A percentile compares a stretch with the other conserved stretches of the same genome.
Conservation (phyloP, 139 green algal genomes). For the Coccomyxa sp. region DNA sequence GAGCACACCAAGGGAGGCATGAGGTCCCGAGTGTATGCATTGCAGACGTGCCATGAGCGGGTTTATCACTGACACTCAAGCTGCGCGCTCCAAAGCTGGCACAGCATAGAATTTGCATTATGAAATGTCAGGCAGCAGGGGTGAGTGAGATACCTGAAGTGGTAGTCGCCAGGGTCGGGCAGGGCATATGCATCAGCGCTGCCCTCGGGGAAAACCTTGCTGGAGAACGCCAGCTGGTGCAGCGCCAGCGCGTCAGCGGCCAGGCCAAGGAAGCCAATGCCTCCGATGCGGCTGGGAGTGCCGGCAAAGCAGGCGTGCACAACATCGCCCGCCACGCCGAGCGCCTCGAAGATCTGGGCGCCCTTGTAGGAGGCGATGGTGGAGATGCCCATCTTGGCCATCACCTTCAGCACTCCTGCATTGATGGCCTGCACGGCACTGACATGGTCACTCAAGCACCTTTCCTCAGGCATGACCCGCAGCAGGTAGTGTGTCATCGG, state of each 20-base stretch:
- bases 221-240: conserved; percentile 64
- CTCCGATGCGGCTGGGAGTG: conserved; percentile 79
- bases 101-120: too few species aligned
- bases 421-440: conserved; percentile 36
- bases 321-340: conserved; percentile 80
- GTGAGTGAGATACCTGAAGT: conserved; percentile 64
- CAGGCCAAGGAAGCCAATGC: conserved; percentile 53
- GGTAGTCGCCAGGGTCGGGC: conserved; percentile 78
- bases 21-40: too few species aligned
- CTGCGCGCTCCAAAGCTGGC: too few species aligned
- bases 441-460: too few species aligned
- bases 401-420: conserved; percentile 67
- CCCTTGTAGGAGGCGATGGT: conserved; percentile 95
- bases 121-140: too few species aligned
- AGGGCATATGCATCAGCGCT: conserved; percentile 44
- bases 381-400: conserved; percentile 97
- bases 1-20: too few species aligned
- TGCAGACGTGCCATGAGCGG: too few species aligned
- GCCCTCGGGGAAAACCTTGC: conserved; percentile 25
- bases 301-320: conserved; percentile 84
- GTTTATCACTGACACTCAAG: too few species aligned
- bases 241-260: conserved; percentile 66
- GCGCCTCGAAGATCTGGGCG: conserved; percentile 95
- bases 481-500: background rate
- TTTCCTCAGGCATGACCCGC: too few species aligned